A percentile compares a stretch with the other conserved stretches of the same genome.
phyloP scores from a whole-genome alignment of 2,329 filamentous ascomycete species.

The Verticillium tricorpus region DNA sequence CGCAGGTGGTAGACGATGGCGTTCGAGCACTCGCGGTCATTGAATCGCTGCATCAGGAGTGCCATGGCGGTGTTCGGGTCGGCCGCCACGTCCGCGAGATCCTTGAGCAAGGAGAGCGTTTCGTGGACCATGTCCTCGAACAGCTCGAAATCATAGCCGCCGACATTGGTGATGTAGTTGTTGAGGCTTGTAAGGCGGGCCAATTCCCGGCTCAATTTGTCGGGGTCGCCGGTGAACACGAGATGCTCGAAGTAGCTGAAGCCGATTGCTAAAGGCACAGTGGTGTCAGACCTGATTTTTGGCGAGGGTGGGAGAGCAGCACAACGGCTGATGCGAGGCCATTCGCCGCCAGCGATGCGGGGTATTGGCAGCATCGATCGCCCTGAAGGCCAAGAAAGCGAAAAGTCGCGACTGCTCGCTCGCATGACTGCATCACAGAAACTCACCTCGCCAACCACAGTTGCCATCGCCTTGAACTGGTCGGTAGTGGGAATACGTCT shows the following conservation, averaged over 20 bases:
- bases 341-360: constrained; percentile 4
- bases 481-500: constrained; percentile 83
- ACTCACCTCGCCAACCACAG: constrained; percentile 94
- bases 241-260: constrained; percentile 92
- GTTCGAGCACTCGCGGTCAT: constrained; percentile 61
- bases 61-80: constrained; percentile 52
- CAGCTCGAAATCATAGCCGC: constrained; percentile 65
- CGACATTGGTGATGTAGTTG: constrained; percentile 64
- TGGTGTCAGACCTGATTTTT: neutral
- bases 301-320: neutral
- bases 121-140: constrained; percentile 83
- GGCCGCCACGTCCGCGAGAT: constrained; percentile 55
- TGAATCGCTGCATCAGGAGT: constrained; percentile 65
- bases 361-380: constrained; percentile 4
- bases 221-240: constrained; percentile 56
- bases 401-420: neutral
- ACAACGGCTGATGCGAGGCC: neutral
- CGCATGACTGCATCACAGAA: constrained; percentile 7
- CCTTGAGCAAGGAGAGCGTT: constrained; percentile 62
- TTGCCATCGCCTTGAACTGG: constrained; percentile 89
- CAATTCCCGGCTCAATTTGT: constrained; percentile 56
- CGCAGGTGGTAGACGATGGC: constrained; percentile 82
- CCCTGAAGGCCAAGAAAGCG: neutral
- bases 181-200: constrained; percentile 68
- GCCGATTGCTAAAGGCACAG: constrained; percentile 63